Evolutionary conservation across 768 basidiomycete genomes (phyloP).

Genomic region (Tylopilus plumbeoviolaceoides): DNA sequence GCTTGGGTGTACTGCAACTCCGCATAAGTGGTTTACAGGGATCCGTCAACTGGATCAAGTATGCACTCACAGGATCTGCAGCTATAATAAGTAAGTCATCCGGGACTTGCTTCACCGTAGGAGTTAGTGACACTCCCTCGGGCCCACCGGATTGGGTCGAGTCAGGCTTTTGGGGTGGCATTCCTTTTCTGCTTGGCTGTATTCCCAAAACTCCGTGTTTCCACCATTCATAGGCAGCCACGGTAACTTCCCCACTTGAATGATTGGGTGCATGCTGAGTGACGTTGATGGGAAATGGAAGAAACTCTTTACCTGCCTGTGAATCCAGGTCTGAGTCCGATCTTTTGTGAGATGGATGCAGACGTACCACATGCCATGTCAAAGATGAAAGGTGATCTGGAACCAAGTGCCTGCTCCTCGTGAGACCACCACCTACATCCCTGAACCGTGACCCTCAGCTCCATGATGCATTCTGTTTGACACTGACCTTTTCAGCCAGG

Average conservation of each 20-base stretch:
- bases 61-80: slow-evolving; percentile 24
- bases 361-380: slow-evolving; percentile 30
- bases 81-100: slow-evolving; percentile 19
- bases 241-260: slow-evolving; percentile 59
- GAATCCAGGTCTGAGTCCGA: neutral
- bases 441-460: slow-evolving; percentile 12
- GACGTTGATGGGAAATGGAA: slow-evolving; percentile 21
- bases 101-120: slow-evolving; percentile 6
- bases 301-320: slow-evolving; percentile 23
- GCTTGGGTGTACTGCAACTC: slow-evolving; percentile 50
- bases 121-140: neutral
- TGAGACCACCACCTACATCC: slow-evolving; percentile 23
- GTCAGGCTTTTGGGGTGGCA: neutral
- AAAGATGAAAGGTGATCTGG: slow-evolving; percentile 22
- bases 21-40: slow-evolving; percentile 14
- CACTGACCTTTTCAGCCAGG: slow-evolving; percentile 49
- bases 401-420: slow-evolving; percentile 9
- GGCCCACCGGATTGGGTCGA: neutral
- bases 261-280: neutral
- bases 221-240: slow-evolving; percentile 62
- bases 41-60: neutral
- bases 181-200: slow-evolving; percentile 13
- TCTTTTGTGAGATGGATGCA: neutral
- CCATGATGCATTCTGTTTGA: neutral
- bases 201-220: slow-evolving; percentile 30